phyloP scores from a whole-genome alignment of 768 basidiomycete genomes.

The Mycena metata region DNA sequence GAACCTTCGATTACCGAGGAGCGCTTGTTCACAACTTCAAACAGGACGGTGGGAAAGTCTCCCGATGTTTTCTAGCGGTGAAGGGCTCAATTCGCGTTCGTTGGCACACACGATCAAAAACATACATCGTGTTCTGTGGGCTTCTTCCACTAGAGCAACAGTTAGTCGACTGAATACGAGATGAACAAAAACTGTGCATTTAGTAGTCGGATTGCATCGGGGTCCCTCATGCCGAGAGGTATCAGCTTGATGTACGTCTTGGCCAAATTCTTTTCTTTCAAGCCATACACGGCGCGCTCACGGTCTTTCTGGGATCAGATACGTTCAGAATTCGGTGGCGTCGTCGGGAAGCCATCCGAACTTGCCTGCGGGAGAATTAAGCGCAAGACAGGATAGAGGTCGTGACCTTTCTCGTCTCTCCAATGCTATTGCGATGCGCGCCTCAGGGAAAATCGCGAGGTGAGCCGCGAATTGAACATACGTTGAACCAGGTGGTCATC shows the following conservation, averaged over 20 bases:
- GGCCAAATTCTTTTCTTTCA: constrained; percentile 95
- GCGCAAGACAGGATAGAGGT: constrained; percentile 91
- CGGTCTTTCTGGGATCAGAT: constrained; percentile 81
- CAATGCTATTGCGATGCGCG: constrained; percentile 69
- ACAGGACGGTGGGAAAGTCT: constrained; percentile 90
- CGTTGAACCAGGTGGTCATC: constrained; percentile 85
- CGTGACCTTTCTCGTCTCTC: constrained; percentile 87
- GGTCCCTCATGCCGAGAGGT: constrained; percentile 82
- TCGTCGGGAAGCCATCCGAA: constrained; percentile 24
- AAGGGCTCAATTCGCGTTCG: background rate
- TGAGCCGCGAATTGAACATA: constrained; percentile 53
- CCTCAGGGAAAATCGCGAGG: constrained; percentile 29
- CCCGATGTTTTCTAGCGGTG: constrained; percentile 74
- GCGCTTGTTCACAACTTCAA: constrained; percentile 87
- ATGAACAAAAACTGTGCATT: constrained; percentile 50
- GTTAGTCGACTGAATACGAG: too few relatives aligned
- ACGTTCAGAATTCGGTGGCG: constrained; percentile 1
- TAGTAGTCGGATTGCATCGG: constrained; percentile 83
- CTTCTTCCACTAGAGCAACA: constrained; percentile 75
- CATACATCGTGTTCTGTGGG: constrained; percentile 78
- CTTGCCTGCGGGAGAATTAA: constrained; percentile 90
- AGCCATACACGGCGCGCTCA: constrained; percentile 91
- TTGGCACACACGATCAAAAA: constrained; percentile 20
- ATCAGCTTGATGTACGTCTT: constrained; percentile 94
- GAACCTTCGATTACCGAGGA: constrained; percentile 84